Evolutionary conservation across 306 rosid species (phyloP).

Genomic region (Herpetospermum pedunculosum): DNA sequence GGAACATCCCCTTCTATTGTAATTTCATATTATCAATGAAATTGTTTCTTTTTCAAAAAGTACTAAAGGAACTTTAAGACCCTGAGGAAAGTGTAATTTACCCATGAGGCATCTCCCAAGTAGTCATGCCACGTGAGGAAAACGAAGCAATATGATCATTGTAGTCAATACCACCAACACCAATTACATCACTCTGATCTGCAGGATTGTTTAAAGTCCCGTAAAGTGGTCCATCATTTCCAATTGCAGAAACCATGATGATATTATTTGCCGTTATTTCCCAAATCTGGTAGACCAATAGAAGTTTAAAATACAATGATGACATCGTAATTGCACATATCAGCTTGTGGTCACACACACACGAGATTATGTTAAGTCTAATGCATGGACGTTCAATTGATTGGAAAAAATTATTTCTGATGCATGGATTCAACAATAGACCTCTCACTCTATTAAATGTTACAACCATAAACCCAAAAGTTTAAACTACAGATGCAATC

Average conservation of each 20-base stretch:
- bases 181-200: constrained; percentile 91
- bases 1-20: too few relatives aligned
- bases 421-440: neutral
- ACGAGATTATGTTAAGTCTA: neutral
- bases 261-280: constrained; percentile 93
- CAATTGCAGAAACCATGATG: constrained; percentile 97
- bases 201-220: constrained; percentile 98
- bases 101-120: constrained; percentile 99
- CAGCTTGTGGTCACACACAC: neutral
- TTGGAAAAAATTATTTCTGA: neutral
- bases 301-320: neutral
- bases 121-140: constrained; percentile 99
- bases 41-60: too few relatives aligned
- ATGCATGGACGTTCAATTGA: neutral
- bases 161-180: constrained; percentile 97
- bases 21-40: too few relatives aligned
- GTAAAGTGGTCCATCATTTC: constrained; percentile 97
- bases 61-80: neutral
- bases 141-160: constrained; percentile 98
- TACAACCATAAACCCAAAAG: neutral
- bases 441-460: neutral
- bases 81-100: constrained; percentile 15
- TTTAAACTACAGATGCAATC: neutral
- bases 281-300: constrained; percentile 63
- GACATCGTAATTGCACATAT: neutral